Base-by-base conservation (phyloP, 257 asterid genomes). In the Nicotiana tomentosiformis region DNA sequence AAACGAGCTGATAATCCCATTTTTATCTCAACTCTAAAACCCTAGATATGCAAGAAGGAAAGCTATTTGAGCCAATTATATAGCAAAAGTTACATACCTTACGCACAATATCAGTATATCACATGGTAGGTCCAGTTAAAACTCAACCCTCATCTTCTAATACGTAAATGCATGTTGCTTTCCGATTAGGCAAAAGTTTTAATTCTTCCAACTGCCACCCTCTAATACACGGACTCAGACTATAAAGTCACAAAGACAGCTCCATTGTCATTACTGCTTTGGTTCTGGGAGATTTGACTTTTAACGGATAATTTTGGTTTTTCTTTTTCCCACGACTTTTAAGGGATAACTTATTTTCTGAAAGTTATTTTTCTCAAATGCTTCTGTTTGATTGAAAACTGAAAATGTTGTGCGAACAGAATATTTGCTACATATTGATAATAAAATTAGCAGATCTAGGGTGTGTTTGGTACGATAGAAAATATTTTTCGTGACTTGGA, bases 71-170 rank as follows among this genome's bases (percentile, higher is more conserved):
- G 23, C 80, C 64, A 76, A 46, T 76, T 76, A 76, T 76, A 76
- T 76, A 51, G 46, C 3, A 26, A 51, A 76, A 51, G 53, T 29
- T 51, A 76, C 64, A 49, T 8, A 7, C 5, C 2, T 15, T 76
- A 26, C 30, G 37, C 64, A 26, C 46, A 8, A 51, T 3, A 46
- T 23, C 26, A 23, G 26, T 23, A 23, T 23, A 23, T 76, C 80
- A 76, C 80, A 76, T 76, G 64, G 80, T 76, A 51, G 80, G 80
- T 76, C 80, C 80, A 26, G 16, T 51, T 76, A 26, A 76, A 51
- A 51, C 64, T 51, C 64, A 76, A 76, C 80, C 5, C 29, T 4
- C 0, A 14, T 76, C 80, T 76, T 51, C 64, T 51, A 7, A 15
- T 49, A 76, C 62, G 16, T 76, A 51, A 76, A 76, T 76, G 80